These are phyloP conservation scores for Syncephalastrum contaminatum DNA, from an alignment of 371 early-diverging fungal genomes.

Conservation along the genomic window DNA sequence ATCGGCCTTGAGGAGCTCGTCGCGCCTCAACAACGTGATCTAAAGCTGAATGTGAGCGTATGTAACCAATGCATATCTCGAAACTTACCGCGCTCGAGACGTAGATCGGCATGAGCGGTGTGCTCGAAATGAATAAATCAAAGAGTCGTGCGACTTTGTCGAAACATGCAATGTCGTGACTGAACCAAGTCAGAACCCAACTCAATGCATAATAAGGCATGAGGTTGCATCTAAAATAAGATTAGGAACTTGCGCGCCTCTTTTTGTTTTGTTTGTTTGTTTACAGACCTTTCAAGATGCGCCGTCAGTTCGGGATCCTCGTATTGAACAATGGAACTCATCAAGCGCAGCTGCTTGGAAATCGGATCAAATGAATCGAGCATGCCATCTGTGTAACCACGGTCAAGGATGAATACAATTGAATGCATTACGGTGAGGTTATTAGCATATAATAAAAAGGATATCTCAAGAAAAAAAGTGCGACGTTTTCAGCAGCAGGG, in stretches of 20 bases:
- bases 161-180: conserved; percentile 72
- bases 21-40: conserved; percentile 53
- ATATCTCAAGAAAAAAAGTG: conserved; percentile 47
- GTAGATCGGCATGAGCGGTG: conserved; percentile 77
- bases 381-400: conserved; percentile 43
- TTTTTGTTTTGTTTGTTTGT: neutral
- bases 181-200: conserved; percentile 89
- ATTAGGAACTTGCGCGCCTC: neutral
- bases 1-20: conserved; percentile 55
- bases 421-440: neutral
- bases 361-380: conserved; percentile 51
- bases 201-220: conserved; percentile 81
- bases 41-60: conserved; percentile 2
- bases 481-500: conserved; percentile 51
- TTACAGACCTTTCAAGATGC: conserved; percentile 33
- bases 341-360: conserved; percentile 42
- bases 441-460: conserved; percentile 19
- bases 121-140: conserved; percentile 74
- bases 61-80: no score
- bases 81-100: conserved; percentile 60
- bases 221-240: conserved; percentile 35
- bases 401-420: conserved; percentile 19
- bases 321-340: conserved; percentile 47
- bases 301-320: conserved; percentile 39
- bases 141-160: conserved; percentile 66